A percentile compares a stretch with the other conserved stretches of the same genome.
These are phyloP conservation scores for Sugiyamaella mastotermitis DNA, from an alignment of 805 yeast genomes.

Conservation along the genomic window DNA sequence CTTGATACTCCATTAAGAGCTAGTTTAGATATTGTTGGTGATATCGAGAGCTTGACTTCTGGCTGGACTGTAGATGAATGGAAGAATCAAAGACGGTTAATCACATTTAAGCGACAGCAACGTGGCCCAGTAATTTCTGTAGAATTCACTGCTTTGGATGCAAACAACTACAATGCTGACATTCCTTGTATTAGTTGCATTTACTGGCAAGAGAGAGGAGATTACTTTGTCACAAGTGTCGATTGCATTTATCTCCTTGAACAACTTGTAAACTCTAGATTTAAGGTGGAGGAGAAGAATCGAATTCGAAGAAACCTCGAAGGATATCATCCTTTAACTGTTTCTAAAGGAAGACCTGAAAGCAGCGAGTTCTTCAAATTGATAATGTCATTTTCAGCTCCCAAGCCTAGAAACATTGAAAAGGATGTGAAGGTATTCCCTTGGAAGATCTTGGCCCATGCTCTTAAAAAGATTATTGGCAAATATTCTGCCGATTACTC, in stretches of 20 bases:
- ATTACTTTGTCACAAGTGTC: conserved; percentile 56
- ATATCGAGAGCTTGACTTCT: conserved; percentile 33
- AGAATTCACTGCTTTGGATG: conserved; percentile 34
- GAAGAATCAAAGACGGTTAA: conserved; percentile 41
- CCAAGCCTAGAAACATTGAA: conserved; percentile 64
- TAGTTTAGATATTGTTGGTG: conserved; percentile 25
- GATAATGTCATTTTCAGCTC: conserved; percentile 56
- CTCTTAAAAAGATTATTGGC: conserved; percentile 50
- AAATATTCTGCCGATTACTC: conserved; percentile 41
- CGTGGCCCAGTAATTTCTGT: conserved; percentile 32
- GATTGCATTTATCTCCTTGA: conserved; percentile 56
- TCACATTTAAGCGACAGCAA: conserved; percentile 38
- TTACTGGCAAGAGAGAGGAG: conserved; percentile 44
- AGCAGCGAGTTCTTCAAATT: conserved; percentile 36
- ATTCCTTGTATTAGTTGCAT: conserved; percentile 54
- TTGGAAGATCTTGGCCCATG: conserved; percentile 50
- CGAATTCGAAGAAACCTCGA: conserved; percentile 63
- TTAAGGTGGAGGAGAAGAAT: conserved; percentile 64
- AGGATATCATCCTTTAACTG: conserved; percentile 54
- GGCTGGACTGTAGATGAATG: conserved; percentile 45
- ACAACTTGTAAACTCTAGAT: conserved; percentile 46
- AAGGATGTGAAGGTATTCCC: conserved; percentile 63
- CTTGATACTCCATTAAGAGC: conserved; percentile 21
- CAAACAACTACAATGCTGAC: conserved; percentile 33
- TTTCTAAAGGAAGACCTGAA: conserved; percentile 42